phyloP scores from a whole-genome alignment of 495 filamentous ascomycete genomes.

The Sabuloglossum arenarium region DNA sequence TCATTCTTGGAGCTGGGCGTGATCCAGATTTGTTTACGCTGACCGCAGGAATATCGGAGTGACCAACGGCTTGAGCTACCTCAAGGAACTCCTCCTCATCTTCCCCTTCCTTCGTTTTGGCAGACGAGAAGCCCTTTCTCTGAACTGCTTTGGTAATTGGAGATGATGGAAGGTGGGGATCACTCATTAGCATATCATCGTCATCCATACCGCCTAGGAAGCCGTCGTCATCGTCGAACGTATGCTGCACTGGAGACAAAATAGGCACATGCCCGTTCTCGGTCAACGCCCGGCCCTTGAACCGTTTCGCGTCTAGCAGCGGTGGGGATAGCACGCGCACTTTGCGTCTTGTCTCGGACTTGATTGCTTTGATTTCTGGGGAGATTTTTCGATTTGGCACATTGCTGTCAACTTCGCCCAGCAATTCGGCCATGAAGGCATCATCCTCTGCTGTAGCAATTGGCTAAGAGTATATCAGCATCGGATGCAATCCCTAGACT shows the following conservation, averaged over 20 bases:
- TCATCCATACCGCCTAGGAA: slow-evolving; percentile 27
- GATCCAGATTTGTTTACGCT: slow-evolving; percentile 78
- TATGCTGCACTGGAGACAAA: slow-evolving; percentile 18
- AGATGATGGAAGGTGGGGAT: slow-evolving; percentile 60
- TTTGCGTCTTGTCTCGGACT: slow-evolving; percentile 54
- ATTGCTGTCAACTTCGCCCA: slow-evolving; percentile 79
- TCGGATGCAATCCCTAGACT: neutral
- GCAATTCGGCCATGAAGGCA: slow-evolving; percentile 61
- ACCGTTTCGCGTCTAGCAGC: slow-evolving; percentile 20
- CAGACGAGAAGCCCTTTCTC: slow-evolving; percentile 35
- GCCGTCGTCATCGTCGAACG: slow-evolving; percentile 35
- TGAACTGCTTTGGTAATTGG: slow-evolving; percentile 63
- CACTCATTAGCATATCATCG: slow-evolving; percentile 61
- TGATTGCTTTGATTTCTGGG: slow-evolving; percentile 36
- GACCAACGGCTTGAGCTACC: slow-evolving; percentile 48
- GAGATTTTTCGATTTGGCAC: slow-evolving; percentile 34
- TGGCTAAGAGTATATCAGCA: slow-evolving; percentile 13
- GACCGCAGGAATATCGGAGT: slow-evolving; percentile 36
- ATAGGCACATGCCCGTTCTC: slow-evolving; percentile 16
- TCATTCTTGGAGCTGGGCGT: slow-evolving; percentile 55
- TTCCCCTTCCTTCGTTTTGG: slow-evolving; percentile 40
- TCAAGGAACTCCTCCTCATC: slow-evolving; percentile 75
- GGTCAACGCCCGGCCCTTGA: slow-evolving; percentile 7
- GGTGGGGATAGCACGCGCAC: slow-evolving; percentile 63
- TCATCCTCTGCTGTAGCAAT: slow-evolving; percentile 61